These are phyloP conservation scores for Fusarium chaquense DNA, from an alignment of 2,329 filamentous ascomycete species.

Conservation along the genomic window DNA sequence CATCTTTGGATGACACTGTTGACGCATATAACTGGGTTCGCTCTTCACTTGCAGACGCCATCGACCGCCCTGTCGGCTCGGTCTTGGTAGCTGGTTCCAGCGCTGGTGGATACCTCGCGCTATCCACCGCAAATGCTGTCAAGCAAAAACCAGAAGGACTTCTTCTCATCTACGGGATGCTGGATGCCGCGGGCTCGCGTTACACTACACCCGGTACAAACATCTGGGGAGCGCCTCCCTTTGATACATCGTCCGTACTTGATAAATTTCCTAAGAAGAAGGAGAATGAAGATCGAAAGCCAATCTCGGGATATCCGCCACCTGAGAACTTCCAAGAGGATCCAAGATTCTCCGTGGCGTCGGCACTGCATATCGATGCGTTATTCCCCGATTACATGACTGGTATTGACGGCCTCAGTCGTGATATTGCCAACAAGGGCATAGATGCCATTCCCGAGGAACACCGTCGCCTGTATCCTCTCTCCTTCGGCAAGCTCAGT, in stretches of 20 bases:
- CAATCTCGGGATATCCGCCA: constrained; percentile 15
- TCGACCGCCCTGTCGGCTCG: constrained; percentile 21
- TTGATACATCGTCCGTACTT: constrained; percentile 28
- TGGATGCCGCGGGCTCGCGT: constrained; percentile 17
- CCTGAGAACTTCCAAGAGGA: background rate
- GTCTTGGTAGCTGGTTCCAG: constrained; percentile 41
- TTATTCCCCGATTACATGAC: constrained; percentile 43
- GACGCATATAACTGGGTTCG: constrained; percentile 43
- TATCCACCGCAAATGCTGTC: constrained; percentile 20
- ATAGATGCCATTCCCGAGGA: constrained; percentile 19
- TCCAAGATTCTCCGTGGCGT: constrained; percentile 3
- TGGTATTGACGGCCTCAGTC: constrained; percentile 21
- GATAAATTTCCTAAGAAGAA: constrained; percentile 19
- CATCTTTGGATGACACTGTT: constrained; percentile 27
- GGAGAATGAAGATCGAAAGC: constrained; percentile 15
- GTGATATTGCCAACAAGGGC: constrained; percentile 19
- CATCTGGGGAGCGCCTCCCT: constrained; percentile 20
- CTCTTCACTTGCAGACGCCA: background rate
- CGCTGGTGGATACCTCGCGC: constrained; percentile 38
- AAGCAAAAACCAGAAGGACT: constrained; percentile 23
- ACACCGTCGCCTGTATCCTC: constrained; percentile 32
- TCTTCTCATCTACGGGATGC: constrained; percentile 39
- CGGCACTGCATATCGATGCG: constrained; percentile 39
- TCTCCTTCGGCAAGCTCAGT: constrained; percentile 21
- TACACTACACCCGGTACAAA: constrained; percentile 35